Evolutionary conservation across 2,329 filamentous ascomycete genomes (phyloP), one percentile per base, ranked within the genome.

Genomic region (Pseudogymnoascus sp.): DNA sequence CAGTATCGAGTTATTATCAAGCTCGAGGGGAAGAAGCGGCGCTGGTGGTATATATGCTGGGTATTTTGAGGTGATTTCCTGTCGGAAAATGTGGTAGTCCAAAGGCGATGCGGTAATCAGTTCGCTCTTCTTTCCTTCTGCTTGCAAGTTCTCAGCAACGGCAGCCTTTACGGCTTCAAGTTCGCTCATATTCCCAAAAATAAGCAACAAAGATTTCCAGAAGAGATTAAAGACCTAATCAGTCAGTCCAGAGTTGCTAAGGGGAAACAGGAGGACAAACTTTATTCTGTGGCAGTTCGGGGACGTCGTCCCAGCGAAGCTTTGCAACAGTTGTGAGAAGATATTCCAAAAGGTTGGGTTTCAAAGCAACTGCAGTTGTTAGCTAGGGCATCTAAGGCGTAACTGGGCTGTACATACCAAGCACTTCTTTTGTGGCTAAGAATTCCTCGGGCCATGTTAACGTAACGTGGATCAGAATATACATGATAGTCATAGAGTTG

Each of bases 1-100:
- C 7, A 99, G 78, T 39, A 97, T 88, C 1, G 91, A 95, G 64
- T 90, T 94, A 70, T 94, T 92, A 60, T 97, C 92, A 18, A 90
- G 83, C 71, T 97, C 93, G 12, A 97, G 79, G 1, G 91, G 91
- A 63, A 97, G 86, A 5, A 89, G 75, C 1, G 90, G 88, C 60
- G 85, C 87, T 2, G 94, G 94, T 2, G 94, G 92, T 62, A 96
- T 88, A 72, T 99, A 99, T 2, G 94, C 90, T 9, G 94, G 94
- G 72, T 99, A 99, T 75, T 99, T 99, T 2, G 93, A 97, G 14
- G 89, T 95, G 62, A 99, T 93, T 72, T 99, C 94, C 72, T 97
- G 93, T 35, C 94, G 87, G 71, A 99, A 99, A 20, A 92, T 82
- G 71, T 99, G 93, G 70, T 99, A 99, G 70, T 99, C 94, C 9